Percentiles rank a stretch among this genome's conserved stretches.
phyloP scores from a whole-genome alignment of 768 basidiomycete genomes.

The Hygrocybe punicea region DNA sequence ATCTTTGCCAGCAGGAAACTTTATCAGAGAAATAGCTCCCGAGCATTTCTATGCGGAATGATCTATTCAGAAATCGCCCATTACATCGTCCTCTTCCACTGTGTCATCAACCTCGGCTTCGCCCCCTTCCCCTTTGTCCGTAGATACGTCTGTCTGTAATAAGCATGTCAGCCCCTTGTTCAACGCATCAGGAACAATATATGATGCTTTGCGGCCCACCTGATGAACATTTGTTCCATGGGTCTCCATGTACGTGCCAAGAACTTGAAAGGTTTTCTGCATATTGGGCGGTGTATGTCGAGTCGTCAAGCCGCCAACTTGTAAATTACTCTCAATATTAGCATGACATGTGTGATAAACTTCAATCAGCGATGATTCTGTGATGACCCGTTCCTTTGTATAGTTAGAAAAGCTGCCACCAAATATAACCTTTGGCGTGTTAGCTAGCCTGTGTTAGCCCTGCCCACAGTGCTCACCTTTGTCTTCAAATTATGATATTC shows the following conservation, averaged over 20 bases:
- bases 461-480: conserved; percentile 23
- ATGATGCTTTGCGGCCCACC: background rate
- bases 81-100: background rate
- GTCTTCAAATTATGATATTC: background rate
- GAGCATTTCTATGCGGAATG: background rate
- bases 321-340: background rate
- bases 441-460: background rate
- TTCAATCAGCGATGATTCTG: background rate
- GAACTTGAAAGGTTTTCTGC: background rate
- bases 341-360: background rate
- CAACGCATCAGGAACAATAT: background rate
- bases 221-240: background rate
- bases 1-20: too few species aligned
- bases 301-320: background rate
- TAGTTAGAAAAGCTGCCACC: conserved; percentile 20
- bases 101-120: background rate
- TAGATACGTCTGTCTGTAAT: too few species aligned
- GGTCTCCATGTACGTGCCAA: background rate
- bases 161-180: too few species aligned
- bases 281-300: background rate
- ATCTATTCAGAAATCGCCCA: background rate
- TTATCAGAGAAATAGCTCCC: too few species aligned
- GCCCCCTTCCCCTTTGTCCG: background rate
- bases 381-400: conserved; percentile 6
- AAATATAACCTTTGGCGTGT: conserved; percentile 4